phyloP scores from a whole-genome alignment of 495 filamentous ascomycete genomes.

The Lichina pygmaea region DNA sequence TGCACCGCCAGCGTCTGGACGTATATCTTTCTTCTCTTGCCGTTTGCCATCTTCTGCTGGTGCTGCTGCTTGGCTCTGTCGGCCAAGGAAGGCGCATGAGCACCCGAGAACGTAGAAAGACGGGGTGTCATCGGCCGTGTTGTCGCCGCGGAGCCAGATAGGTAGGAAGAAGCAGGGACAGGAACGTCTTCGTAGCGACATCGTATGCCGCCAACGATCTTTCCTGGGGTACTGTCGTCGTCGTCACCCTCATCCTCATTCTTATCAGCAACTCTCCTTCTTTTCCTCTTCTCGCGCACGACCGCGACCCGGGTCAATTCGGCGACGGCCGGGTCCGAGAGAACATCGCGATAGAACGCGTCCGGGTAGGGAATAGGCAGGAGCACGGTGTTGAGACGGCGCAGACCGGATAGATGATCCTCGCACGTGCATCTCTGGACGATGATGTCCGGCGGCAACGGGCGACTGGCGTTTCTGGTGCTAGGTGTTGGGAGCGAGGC shows the following conservation, averaged over 20 bases:
- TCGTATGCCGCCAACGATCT: slow-evolving; percentile 59
- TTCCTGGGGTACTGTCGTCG: slow-evolving; percentile 11
- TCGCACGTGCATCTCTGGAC: background rate
- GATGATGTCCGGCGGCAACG: background rate
- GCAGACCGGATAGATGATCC: background rate
- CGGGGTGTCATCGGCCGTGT: background rate
- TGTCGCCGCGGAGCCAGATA: background rate
- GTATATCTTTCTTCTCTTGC: slow-evolving; percentile 27
- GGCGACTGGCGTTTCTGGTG: background rate
- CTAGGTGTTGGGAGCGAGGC: no score
- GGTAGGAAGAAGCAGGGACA: background rate
- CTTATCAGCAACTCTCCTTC: background rate
- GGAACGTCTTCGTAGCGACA: slow-evolving; percentile 35
- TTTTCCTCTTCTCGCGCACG: slow-evolving; percentile 13
- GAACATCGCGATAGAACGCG: slow-evolving; percentile 56
- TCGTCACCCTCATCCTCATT: background rate
- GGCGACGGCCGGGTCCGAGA: slow-evolving; percentile 35
- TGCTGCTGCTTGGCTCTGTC: background rate
- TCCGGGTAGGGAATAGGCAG: slow-evolving; percentile 74
- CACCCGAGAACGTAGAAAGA: no score
- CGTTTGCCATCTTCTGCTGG: background rate
- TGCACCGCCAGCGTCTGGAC: slow-evolving; percentile 67
- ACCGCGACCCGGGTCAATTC: slow-evolving; percentile 56
- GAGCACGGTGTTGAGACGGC: slow-evolving; percentile 52
- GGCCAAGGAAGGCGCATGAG: no score